Evolutionary conservation across 1,284 basidiomycete species (phyloP).

Genomic region (Sporisorium exsertum): DNA sequence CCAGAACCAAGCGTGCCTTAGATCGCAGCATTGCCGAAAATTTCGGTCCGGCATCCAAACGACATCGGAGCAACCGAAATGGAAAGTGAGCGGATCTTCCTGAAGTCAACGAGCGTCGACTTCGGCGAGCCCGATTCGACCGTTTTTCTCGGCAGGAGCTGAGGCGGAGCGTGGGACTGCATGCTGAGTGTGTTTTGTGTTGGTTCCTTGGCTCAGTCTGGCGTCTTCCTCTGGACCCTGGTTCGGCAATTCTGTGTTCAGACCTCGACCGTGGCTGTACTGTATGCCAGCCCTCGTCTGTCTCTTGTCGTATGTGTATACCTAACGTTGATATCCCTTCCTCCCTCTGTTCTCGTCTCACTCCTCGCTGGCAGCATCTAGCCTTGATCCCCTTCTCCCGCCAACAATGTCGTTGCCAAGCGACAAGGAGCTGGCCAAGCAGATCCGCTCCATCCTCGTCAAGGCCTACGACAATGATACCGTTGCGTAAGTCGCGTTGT

Average conservation of each 20-base stretch:
- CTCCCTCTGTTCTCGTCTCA: neutral
- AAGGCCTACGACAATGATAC: constrained; percentile 17
- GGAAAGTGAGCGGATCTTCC: too few relatives aligned
- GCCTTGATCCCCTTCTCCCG: neutral
- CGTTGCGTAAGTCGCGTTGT: constrained; percentile 17
- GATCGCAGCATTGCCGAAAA: too few relatives aligned
- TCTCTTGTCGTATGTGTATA: neutral
- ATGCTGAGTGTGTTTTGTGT: neutral
- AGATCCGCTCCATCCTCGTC: constrained; percentile 23
- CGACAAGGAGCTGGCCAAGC: constrained; percentile 24
- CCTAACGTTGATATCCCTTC: too few relatives aligned
- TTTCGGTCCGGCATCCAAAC: neutral
- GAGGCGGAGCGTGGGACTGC: neutral
- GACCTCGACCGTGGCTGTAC: neutral
- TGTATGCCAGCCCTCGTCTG: neutral
- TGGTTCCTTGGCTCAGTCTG: neutral
- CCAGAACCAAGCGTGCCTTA: neutral
- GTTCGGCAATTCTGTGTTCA: constrained; percentile 15
- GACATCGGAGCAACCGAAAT: neutral
- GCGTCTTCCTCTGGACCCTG: constrained; percentile 20
- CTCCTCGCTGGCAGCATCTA: neutral
- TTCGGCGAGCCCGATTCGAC: neutral
- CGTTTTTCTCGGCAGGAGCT: too few relatives aligned
- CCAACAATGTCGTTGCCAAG: constrained; percentile 25
- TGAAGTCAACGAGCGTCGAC: neutral